Conservation (phyloP, 805 yeast species). For the Wickerhamiella nectarea region DNA sequence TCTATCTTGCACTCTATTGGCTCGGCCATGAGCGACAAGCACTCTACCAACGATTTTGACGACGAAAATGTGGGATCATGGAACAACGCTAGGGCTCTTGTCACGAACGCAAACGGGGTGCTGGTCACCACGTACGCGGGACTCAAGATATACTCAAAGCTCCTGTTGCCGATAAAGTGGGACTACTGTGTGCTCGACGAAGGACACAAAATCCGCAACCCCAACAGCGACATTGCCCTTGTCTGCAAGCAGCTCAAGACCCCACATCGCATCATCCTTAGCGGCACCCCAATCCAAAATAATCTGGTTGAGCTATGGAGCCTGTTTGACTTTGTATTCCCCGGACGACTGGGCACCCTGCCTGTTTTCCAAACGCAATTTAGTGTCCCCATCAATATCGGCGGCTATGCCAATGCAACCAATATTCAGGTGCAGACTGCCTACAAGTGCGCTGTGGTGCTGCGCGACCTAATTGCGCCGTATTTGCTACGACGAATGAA, state of each 20-base stretch:
- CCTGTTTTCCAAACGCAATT: slow-evolving; percentile 92
- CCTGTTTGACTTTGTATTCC: slow-evolving; percentile 84
- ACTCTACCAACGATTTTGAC: slow-evolving; percentile 29
- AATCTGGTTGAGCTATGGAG: slow-evolving; percentile 89
- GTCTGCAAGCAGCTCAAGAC: slow-evolving; percentile 76
- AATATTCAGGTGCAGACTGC: slow-evolving; percentile 94
- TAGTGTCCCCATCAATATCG: slow-evolving; percentile 81
- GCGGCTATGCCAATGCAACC: slow-evolving; percentile 97
- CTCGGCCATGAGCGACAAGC: slow-evolving; percentile 49
- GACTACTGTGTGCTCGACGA: slow-evolving; percentile 86
- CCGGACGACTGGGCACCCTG: slow-evolving; percentile 85
- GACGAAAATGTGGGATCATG: slow-evolving; percentile 34
- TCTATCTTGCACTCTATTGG: slow-evolving; percentile 87
- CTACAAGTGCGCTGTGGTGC: slow-evolving; percentile 83
- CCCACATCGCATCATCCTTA: slow-evolving; percentile 69
- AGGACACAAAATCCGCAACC: slow-evolving; percentile 93
- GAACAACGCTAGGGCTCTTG: slow-evolving; percentile 23
- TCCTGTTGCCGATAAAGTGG: slow-evolving; percentile 61
- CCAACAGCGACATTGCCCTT: slow-evolving; percentile 76
- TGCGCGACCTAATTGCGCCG: slow-evolving; percentile 80
- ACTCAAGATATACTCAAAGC: slow-evolving; percentile 49
- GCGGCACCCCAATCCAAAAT: slow-evolving; percentile 96
- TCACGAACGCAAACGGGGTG: slow-evolving; percentile 49
- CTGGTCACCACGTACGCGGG: slow-evolving; percentile 88
- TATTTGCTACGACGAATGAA: slow-evolving; percentile 77